Evolutionary conservation across 371 early-diverging fungal genomes (phyloP).

Genomic region (Basidiobolus meristosporus): DNA sequence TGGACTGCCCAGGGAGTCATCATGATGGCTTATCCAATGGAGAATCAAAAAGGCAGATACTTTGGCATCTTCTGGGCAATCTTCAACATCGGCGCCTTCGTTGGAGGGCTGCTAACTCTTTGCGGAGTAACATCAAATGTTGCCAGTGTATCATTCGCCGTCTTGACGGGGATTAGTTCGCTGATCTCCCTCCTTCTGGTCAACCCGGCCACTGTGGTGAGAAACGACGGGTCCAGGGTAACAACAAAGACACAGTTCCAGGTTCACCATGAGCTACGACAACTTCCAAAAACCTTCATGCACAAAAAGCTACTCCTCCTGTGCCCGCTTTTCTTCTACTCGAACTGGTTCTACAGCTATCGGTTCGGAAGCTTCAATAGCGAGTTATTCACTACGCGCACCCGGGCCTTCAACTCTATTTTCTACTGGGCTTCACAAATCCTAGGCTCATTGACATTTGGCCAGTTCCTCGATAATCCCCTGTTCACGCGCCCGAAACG

Average conservation of each 20-base stretch:
- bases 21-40: constrained; percentile 61
- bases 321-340: constrained; percentile 44
- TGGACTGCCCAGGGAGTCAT: constrained; percentile 69
- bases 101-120: constrained; percentile 47
- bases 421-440: constrained; percentile 57
- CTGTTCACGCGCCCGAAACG: constrained; percentile 21
- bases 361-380: constrained; percentile 32
- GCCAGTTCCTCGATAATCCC: constrained; percentile 26
- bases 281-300: constrained; percentile 30
- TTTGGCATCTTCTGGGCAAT: constrained; percentile 67
- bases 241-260: too few species aligned
- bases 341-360: constrained; percentile 62
- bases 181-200: constrained; percentile 27
- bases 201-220: constrained; percentile 30
- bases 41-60: constrained; percentile 51
- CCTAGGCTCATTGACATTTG: constrained; percentile 25
- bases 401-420: constrained; percentile 39
- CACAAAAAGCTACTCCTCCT: constrained; percentile 41
- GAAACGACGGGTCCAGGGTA: constrained; percentile 40
- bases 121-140: constrained; percentile 10
- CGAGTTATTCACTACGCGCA: constrained; percentile 28
- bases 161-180: constrained; percentile 39
- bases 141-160: constrained; percentile 39
- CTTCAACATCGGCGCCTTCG: constrained; percentile 44
- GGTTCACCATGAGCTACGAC: constrained; percentile 25